Percentiles rank a stretch among this genome's conserved stretches.
phyloP scores from a whole-genome alignment of 805 yeast genomes.

The Spathaspora girioi region DNA sequence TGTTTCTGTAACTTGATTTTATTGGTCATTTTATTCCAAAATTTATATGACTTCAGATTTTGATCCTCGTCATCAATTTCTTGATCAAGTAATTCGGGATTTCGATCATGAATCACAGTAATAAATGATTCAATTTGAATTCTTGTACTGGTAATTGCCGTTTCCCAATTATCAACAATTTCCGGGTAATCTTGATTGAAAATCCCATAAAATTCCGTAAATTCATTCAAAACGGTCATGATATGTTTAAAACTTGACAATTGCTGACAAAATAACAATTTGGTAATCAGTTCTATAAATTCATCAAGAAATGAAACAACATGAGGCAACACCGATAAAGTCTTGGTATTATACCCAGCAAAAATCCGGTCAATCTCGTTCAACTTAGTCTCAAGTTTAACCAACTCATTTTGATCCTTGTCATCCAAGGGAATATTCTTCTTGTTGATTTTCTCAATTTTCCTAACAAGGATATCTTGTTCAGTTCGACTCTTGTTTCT shows the following conservation, averaged over 20 bases:
- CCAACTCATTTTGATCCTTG: constrained; percentile 35
- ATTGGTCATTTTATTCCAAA: constrained; percentile 24
- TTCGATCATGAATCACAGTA: constrained; percentile 25
- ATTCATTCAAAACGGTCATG: constrained; percentile 15
- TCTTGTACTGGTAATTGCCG: constrained; percentile 30
- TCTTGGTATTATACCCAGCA: constrained; percentile 34
- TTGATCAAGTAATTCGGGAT: constrained; percentile 32
- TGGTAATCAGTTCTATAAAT: constrained; percentile 40
- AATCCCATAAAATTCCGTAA: constrained; percentile 22
- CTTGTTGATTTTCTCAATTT: constrained; percentile 35
- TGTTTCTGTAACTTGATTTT: constrained; percentile 18
- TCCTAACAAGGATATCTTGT: constrained; percentile 32
- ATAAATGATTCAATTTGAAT: constrained; percentile 36
- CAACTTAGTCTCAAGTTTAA: constrained; percentile 24
- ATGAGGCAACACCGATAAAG: constrained; percentile 44
- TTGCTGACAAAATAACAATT: constrained; percentile 36
- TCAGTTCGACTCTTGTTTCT: constrained; percentile 43
- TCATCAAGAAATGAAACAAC: constrained; percentile 44
- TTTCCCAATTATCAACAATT: constrained; percentile 39
- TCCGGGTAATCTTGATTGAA: constrained; percentile 22
- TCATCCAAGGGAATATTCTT: constrained; percentile 29
- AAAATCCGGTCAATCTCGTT: constrained; percentile 27
- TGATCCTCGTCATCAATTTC: constrained; percentile 32
- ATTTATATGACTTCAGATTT: constrained; percentile 16
- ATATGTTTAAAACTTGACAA: constrained; percentile 29